Base-by-base conservation (phyloP, 495 filamentous ascomycete genomes). In the Daldinia childiae region DNA sequence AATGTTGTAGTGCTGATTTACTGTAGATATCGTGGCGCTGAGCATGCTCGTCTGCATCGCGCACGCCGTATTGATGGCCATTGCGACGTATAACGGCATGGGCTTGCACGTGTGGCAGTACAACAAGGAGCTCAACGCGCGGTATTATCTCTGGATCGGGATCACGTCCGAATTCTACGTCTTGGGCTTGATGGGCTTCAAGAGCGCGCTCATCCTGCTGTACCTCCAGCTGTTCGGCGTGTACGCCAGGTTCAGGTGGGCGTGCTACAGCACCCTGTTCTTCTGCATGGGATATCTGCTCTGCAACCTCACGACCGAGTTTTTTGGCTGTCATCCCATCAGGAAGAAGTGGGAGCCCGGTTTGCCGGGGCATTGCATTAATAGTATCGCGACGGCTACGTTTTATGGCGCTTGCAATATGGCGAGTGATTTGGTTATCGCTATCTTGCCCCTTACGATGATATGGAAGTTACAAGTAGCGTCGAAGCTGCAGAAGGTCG, bases 201-300 rank as follows among this genome's bases (percentile, higher is more conserved):
- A 82, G 38, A 45, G 65, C 59, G 68, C 78, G 5, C 77, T 82
- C 5, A 64, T 80, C 11, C 21, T 81, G 14, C 58, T 80, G n/a
- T 82, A 82, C 60, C 68, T 79, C 5, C 78, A 79, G 34, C 43
- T 82, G 27, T 82, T 82, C 56, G 65, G 64, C 57, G 72, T 81
- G 15, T 72, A 78, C 57, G 63, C 56, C 3, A 62, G 17, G 17
- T 82, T 82, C 66, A 64, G 67, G 57, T 80, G 77, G 67, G 27
- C 67, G 12, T 82, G 79, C 54, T 79, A 77, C 69, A 55, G 64
- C 29, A 78, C 73, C 57, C 66, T 81, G 48, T 80, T 80, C 70
- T 77, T 80, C 68, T 75, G 75, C 60, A 66, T 67, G 21, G 71
- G 73, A 27, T 82, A 82, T 34, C 74, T 82, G 2, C 60, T 80